Base-by-base conservation (phyloP, 1,284 basidiomycete genomes). In the Volvariella volvacea region DNA sequence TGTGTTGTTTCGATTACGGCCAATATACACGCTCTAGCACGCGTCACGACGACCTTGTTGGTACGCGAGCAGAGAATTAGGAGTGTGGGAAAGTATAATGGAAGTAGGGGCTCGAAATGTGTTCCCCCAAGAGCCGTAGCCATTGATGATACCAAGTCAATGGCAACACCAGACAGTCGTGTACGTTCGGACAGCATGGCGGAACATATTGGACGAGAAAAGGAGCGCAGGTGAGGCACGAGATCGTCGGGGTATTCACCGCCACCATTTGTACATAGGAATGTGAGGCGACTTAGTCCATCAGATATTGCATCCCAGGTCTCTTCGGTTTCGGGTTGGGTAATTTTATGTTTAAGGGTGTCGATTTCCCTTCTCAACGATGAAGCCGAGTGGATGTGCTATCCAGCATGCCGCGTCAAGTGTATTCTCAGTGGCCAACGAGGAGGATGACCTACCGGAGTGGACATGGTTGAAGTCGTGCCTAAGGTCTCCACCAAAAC, bases 161-260 rank as follows among this genome's bases (percentile, higher is more conserved):
- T 66, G 9, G 86, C 79, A 25, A 75, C 64, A 1, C 80, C 80
- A n/a, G 85, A 89, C 6, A 92, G 70, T 16, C 84, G 74, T 16
- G 84, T 82, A 14, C 89, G 74, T 59, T 92, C 89, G 0, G 89
- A 91, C 48, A 70, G 72, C 62, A 88, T 74, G 14, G 81, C 78
- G 38, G 58, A 74, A 47, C 60, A 76, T 36, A 92, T 63, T 2
- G 79, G 70, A 14, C 78, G 71, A 41, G 74, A 73, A 12, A 83
- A 57, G 1, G 71, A 65, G 38, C 78, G 78, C 40, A 89, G 61
- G 7, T 63, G 63, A 14, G 67, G 53, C 28, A 80, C 64, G 47
- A 88, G 66, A 34, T 84, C 78, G 2, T 68, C 51, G 19, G 80
- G 69, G 43, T 73, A 76, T 22, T 78, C 72, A 48, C 69, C 71